phyloP scores from a whole-genome alignment of 768 basidiomycete genomes.

The Boletus barrowsii region DNA sequence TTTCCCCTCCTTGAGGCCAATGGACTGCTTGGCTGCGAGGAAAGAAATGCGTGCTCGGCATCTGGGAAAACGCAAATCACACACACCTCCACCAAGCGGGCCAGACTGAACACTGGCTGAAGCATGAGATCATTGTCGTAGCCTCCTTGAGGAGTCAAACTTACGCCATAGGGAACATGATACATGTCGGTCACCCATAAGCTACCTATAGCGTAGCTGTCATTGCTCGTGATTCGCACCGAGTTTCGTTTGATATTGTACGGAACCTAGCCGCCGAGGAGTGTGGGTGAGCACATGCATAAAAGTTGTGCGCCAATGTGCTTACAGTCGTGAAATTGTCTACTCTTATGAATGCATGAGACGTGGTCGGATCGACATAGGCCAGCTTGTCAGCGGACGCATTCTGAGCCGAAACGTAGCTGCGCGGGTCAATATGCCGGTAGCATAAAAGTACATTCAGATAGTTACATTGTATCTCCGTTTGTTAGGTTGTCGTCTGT shows the following conservation, averaged over 20 bases:
- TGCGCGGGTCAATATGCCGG: slow-evolving; percentile 20
- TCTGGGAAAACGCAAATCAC: background rate
- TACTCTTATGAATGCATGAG: slow-evolving; percentile 73
- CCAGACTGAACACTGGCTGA: slow-evolving; percentile 64
- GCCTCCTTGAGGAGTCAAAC: slow-evolving; percentile 19
- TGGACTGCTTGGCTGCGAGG: slow-evolving; percentile 42
- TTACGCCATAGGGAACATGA: slow-evolving; percentile 62
- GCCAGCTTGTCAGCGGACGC: slow-evolving; percentile 52
- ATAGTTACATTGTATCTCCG: slow-evolving; percentile 52
- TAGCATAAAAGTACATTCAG: background rate
- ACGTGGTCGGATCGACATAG: slow-evolving; percentile 58
- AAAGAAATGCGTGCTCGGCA: background rate
- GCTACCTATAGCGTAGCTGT: slow-evolving; percentile 55
- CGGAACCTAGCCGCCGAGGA: slow-evolving; percentile 17
- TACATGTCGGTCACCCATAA: slow-evolving; percentile 64
- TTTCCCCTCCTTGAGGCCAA: slow-evolving; percentile 69
- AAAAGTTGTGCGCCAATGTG: background rate
- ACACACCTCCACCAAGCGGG: slow-evolving; percentile 53
- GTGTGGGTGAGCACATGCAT: background rate
- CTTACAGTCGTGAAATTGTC: slow-evolving; percentile 62
- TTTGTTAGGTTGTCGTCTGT: slow-evolving; percentile 69
- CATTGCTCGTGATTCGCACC: slow-evolving; percentile 58
- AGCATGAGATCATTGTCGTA: slow-evolving; percentile 1
- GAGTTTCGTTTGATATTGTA: slow-evolving; percentile 61
- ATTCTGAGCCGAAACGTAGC: slow-evolving; percentile 45